Evolutionary conservation across 148 eudicot species (phyloP), one percentile per base, ranked within the genome.

Genomic region (Vaccinium macrocarpon): DNA sequence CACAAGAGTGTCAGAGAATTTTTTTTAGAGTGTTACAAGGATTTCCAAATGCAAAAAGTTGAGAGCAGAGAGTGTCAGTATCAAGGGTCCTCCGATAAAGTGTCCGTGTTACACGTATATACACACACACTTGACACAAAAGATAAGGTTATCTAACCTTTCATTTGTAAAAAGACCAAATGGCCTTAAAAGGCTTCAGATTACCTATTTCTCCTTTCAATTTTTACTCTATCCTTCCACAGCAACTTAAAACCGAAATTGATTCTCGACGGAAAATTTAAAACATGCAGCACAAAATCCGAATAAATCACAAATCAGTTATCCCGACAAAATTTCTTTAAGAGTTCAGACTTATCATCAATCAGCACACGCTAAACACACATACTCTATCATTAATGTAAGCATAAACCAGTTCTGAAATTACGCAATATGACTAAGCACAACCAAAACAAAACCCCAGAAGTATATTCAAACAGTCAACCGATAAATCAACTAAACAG

Each of bases 291-390:
- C 18, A 35, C 55, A 59, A 18, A 61, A 61, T 4, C 25, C 46
- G 4, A 35, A 38, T 8, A 42, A 61, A n/a, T n/a, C 48, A 18
- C 19, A n/a, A 81, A 64, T 9, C 1, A 74, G 25, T 83, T 10
- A 53, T 61, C 25, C 27, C 38, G 74, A 57, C 76, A 51, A 80
- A 59, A 25, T 59, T 38, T 3, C 62, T 81, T 15, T 12, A 77
- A 77, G 52, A 52, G 80, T 49, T 77, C 52, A 81, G 8, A 25
- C 42, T 48, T 49, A 81, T 49, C 83, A 81, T 81, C 42, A 80
- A 80, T 23, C 9, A 80, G 23, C 13, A 61, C 46, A 15, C 73
- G 21, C 79, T 76, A 48, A 76, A 48, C 29, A 76, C 29, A 11
- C 5, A 74, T 2, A 4, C 27, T 46, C 32, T 50, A 38, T 50